A percentile compares a stretch with the other conserved stretches of the same genome.
Conservation (phyloP, 2,329 filamentous ascomycete species). For the Alternaria triticimaculans region DNA sequence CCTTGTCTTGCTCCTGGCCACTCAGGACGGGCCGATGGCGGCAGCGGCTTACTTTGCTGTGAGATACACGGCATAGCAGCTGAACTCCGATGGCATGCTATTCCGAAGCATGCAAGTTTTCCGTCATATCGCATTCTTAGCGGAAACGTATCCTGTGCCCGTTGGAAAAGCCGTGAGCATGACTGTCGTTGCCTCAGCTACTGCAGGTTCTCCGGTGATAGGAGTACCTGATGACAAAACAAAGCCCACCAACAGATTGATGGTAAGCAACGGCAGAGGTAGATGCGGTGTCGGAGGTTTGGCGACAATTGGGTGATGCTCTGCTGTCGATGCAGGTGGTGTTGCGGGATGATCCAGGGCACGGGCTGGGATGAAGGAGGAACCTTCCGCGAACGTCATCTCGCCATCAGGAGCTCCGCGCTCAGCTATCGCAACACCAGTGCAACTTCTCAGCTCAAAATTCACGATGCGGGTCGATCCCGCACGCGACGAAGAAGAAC, state of each 20-base stretch:
- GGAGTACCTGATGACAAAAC: neutral
- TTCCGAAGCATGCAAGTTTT: constrained; percentile 3
- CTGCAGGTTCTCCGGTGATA: neutral
- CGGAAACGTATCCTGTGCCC: neutral
- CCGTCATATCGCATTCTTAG: neutral
- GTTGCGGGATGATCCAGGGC: neutral
- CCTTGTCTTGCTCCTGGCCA: constrained; percentile 13
- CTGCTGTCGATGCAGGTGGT: neutral
- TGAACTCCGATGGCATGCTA: neutral
- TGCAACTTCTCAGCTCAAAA: neutral
- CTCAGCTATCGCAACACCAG: neutral
- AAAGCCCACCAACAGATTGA: neutral
- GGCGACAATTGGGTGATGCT: neutral
- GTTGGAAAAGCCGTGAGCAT: neutral
- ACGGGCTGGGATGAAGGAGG: neutral
- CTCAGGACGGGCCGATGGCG: constrained; percentile 19
- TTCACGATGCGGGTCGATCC: neutral
- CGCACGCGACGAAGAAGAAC: neutral
- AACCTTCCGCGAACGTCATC: constrained; percentile 7
- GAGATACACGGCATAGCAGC: neutral
- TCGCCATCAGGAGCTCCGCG: neutral
- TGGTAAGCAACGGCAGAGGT: neutral
- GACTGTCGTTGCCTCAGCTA: neutral
- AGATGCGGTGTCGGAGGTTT: neutral
- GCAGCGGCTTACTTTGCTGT: constrained; percentile 10